Evolutionary conservation across 192 early-diverging fungal species (phyloP).

Genomic region (Coemansia sp.): DNA sequence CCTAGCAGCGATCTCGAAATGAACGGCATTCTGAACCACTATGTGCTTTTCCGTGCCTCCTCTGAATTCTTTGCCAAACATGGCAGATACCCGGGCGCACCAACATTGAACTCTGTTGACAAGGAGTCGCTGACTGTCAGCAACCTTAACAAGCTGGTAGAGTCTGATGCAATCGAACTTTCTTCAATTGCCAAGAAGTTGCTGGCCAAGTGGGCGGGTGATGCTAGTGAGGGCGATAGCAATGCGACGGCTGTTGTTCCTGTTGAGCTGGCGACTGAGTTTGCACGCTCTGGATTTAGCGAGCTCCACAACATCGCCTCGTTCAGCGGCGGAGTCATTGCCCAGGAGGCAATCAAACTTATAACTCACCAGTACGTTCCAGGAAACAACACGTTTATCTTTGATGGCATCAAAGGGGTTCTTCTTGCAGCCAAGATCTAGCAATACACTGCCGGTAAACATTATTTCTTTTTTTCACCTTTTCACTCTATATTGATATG

Average conservation of each 20-base stretch:
- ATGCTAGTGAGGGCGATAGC: not conserved
- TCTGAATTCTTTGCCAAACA: conserved; percentile 21
- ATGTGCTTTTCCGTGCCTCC: conserved; percentile 36
- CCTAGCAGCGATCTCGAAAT: not conserved
- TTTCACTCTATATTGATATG: not conserved
- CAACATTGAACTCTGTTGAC: not conserved
- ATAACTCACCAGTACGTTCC: conserved; percentile 95
- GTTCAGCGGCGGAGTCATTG: conserved; percentile 82
- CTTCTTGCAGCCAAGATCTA: conserved; percentile 24
- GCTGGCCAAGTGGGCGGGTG: conserved; percentile 20
- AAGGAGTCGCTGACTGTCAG: not conserved
- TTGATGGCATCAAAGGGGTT: conserved; percentile 69
- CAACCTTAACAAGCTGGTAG: conserved; percentile 25
- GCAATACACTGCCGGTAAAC: not conserved
- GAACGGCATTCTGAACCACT: conserved; percentile 24
- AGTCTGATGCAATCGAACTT: conserved; percentile 15
- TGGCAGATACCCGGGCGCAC: conserved; percentile 27
- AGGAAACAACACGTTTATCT: conserved; percentile 80
- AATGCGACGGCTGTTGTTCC: not conserved
- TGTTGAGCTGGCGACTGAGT: conserved; percentile 27
- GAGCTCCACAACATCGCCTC: conserved; percentile 86
- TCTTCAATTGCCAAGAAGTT: conserved; percentile 15
- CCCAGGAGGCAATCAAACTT: conserved; percentile 95
- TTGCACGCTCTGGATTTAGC: conserved; percentile 65
- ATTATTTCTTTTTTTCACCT: conserved; percentile 1